Evolutionary conservation across 441 rosid genomes (phyloP).

Genomic region (Pelargonium fulgidum): DNA sequence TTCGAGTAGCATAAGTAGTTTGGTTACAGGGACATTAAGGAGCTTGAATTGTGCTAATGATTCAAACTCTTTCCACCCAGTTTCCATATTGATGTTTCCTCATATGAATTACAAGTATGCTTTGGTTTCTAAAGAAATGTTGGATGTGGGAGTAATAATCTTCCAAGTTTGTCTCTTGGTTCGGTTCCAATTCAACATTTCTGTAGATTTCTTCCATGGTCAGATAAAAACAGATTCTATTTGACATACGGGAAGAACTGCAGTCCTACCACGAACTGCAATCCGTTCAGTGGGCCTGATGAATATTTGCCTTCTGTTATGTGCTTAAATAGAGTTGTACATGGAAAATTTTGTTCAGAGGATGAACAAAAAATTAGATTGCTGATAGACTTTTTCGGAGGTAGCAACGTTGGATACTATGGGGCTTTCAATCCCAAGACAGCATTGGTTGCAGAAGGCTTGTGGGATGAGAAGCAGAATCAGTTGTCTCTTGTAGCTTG

Average conservation of each 20-base stretch:
- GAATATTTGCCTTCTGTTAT: neutral
- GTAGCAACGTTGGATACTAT: neutral
- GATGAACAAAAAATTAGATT: neutral
- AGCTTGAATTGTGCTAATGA: constrained; percentile 22
- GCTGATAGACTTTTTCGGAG: neutral
- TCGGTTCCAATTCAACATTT: neutral
- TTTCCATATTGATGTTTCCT: constrained; percentile 35
- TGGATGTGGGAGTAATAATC: neutral
- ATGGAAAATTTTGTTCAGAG: neutral
- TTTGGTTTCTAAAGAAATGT: neutral
- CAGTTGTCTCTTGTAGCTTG: neutral
- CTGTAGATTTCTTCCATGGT: neutral
- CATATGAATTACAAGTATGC: neutral
- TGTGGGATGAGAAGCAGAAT: neutral
- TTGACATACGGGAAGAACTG: neutral
- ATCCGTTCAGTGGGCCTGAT: neutral
- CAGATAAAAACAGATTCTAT: neutral
- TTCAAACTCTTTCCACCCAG: constrained; percentile 21
- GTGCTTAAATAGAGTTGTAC: neutral
- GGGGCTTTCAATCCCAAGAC: neutral
- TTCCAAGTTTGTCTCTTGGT: neutral
- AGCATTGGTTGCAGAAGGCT: neutral
- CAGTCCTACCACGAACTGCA: neutral
- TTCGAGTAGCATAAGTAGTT: constrained; percentile 21
- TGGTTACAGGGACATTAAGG: constrained; percentile 35